Base-by-base conservation (phyloP, 768 basidiomycete genomes). In the Pleurotus citrinopileatus region DNA sequence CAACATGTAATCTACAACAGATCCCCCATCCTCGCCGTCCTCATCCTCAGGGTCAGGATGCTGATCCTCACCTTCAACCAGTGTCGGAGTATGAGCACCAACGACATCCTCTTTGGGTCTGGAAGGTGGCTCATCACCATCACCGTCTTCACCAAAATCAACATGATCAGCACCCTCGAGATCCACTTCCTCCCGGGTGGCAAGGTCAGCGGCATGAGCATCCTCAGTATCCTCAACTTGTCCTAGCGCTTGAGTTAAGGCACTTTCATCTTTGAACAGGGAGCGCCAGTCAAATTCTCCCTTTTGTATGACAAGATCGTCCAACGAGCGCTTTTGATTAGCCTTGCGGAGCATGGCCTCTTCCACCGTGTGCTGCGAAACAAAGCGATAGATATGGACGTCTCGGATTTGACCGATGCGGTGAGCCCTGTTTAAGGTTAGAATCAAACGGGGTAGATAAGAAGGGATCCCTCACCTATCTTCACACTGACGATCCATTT, bases 361-460 rank as follows among this genome's bases (percentile, higher is more conserved):
- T 69, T 98, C 95, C 27, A 98, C 93, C 0, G 95, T 95, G 68
- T 89, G 81, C 55, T 82, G 77, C 8, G 91, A 91, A 43, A 98
- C 86, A 65, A 98, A 93, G 15, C 95, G 88, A 69, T 96, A 97
- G 61, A 98, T 95, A 66, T 97, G 92, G 7, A 98, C 95, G 64
- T 94, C 92, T 45, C 91, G 89, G 55, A 93, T 93, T 67, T 98
- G 96, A 7, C 96, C 96, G 58, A 99, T 98, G n/a, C 96, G 91
- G 66, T 99, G 96, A 0, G 95, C 96, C 43, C 95, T 91, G 57
- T 5, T 15, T 48, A 40, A 46, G 7, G 53, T 55, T 25, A 54
- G 26, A 26, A 45, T 36, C 22, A 28, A 38, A 28, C n/a, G 34
- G 27, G 15, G 13, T 23, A 1, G 29, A 50, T 6, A 3, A 27